phyloP scores from a whole-genome alignment of 164 flowering plant species.

The Vitis rupestris region DNA sequence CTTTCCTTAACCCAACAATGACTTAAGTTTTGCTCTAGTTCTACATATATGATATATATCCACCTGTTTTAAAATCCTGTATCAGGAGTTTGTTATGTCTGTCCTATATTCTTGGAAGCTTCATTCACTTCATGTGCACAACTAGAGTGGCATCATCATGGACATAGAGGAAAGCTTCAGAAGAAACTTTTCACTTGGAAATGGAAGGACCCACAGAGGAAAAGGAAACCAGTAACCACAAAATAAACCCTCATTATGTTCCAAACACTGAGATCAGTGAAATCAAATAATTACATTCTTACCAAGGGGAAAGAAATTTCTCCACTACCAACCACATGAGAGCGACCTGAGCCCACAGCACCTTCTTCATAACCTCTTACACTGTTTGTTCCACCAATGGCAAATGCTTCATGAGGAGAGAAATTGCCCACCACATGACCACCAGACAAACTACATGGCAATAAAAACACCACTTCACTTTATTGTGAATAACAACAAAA shows the following conservation, averaged over 20 bases:
- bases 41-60: too few relatives aligned
- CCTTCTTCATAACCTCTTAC: conserved; percentile 99
- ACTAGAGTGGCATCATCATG: too few relatives aligned
- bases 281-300: conserved; percentile 5
- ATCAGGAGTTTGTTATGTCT: too few relatives aligned
- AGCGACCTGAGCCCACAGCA: conserved; percentile 93
- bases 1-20: too few relatives aligned
- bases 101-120: too few relatives aligned
- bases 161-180: too few relatives aligned
- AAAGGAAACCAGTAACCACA: too few relatives aligned
- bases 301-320: conserved; percentile 94
- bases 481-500: not conserved
- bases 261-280: not conserved
- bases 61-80: too few relatives aligned
- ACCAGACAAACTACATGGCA: conserved; percentile 71
- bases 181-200: too few relatives aligned
- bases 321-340: conserved; percentile 88
- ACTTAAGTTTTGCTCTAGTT: too few relatives aligned
- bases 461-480: conserved; percentile 5
- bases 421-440: conserved; percentile 93
- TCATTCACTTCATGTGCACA: too few relatives aligned
- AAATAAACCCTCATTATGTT: not conserved
- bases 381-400: conserved; percentile 98
- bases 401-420: conserved; percentile 97
- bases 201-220: too few relatives aligned